phyloP scores from a whole-genome alignment of 495 filamentous ascomycete species.

The Oleoguttula mirabilis region DNA sequence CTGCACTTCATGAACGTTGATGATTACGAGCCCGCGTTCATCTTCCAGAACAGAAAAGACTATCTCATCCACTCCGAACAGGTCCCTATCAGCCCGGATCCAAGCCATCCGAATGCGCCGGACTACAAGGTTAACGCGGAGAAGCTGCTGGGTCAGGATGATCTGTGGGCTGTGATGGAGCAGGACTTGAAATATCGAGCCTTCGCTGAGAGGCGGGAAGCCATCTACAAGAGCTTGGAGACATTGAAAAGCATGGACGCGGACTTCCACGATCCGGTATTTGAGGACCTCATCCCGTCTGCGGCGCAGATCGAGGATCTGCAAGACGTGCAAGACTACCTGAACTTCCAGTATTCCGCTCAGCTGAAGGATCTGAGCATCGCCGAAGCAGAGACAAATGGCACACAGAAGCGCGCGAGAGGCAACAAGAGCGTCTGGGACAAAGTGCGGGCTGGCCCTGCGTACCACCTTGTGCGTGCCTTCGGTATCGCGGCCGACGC shows the following conservation, averaged over 20 bases:
- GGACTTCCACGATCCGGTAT: constrained; percentile 45
- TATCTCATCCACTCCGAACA: constrained; percentile 90
- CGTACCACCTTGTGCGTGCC: constrained; percentile 71
- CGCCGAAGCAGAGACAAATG: constrained; percentile 36
- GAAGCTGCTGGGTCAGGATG: constrained; percentile 81
- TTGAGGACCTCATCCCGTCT: constrained; percentile 66
- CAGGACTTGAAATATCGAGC: constrained; percentile 89
- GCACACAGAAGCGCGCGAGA: constrained; percentile 67
- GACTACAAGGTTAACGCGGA: constrained; percentile 67
- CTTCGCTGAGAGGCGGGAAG: constrained; percentile 74
- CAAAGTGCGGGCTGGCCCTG: constrained; percentile 61
- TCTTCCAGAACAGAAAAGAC: constrained; percentile 95
- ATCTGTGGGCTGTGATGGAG: constrained; percentile 89
- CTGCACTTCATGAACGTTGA: constrained; percentile 88
- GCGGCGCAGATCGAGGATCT: constrained; percentile 82
- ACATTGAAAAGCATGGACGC: constrained; percentile 46
- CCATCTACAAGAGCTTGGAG: constrained; percentile 64
- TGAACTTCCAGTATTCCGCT: constrained; percentile 85
- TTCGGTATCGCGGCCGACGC: constrained; percentile 84
- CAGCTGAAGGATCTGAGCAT: constrained; percentile 63
- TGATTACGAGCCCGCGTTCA: constrained; percentile 88
- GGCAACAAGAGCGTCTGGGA: constrained; percentile 64
- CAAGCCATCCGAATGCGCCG: constrained; percentile 49
- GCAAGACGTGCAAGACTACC: constrained; percentile 90
- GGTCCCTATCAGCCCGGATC: constrained; percentile 42